Evolutionary conservation across 345 rosid genomes (phyloP).

Genomic region (Mangifera indica): DNA sequence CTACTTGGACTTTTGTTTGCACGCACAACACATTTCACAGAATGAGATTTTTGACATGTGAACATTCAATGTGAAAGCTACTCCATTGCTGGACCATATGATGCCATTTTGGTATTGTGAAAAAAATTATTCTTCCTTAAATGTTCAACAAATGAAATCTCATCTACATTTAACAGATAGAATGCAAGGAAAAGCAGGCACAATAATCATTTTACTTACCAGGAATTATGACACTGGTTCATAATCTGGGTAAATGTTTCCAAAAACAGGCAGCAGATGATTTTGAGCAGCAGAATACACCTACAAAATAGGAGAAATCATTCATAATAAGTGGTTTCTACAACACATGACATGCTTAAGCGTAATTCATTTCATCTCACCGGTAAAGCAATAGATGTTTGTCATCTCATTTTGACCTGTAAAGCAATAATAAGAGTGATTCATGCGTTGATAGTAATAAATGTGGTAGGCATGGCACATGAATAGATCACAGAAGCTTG

Average conservation of each 20-base stretch:
- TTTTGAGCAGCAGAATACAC: background rate
- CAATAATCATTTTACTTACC: background rate
- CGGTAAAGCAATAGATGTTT: background rate
- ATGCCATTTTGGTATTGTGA: background rate
- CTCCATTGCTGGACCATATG: background rate
- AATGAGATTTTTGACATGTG: background rate
- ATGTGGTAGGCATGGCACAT: background rate
- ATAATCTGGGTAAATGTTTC: background rate
- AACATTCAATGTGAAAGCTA: background rate
- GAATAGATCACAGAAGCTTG: background rate
- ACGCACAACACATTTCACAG: too few species aligned
- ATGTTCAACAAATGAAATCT: background rate
- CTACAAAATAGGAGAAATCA: background rate
- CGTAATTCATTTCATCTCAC: background rate
- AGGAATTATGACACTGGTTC: too few species aligned
- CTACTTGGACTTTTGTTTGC: background rate
- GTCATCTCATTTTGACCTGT: background rate
- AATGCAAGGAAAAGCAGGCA: background rate
- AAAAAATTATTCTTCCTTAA: background rate
- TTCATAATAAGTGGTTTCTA: background rate
- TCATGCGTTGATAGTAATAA: background rate
- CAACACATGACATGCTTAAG: background rate
- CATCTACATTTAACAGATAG: background rate
- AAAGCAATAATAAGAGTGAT: background rate
- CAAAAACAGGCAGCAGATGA: background rate